Percentiles rank a stretch among this genome's conserved stretches.
Evolutionary conservation across 192 early-diverging fungal genomes (phyloP).

Genomic region (Allomyces javanicus): DNA sequence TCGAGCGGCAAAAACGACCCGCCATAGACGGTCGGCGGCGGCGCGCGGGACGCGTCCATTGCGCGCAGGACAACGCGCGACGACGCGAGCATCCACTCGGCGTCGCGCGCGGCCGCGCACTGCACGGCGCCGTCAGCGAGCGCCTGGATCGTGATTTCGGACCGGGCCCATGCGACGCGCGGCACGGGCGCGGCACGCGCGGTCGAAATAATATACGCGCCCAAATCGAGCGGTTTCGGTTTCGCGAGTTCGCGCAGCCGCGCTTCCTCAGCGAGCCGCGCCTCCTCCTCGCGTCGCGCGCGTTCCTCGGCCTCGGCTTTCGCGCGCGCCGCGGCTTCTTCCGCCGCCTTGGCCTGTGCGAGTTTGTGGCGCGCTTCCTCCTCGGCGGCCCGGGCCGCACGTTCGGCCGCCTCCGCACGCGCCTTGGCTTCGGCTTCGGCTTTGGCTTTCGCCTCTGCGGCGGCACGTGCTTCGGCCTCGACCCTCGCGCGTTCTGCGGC

Average conservation of each 20-base stretch:
- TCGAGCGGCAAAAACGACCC: not conserved
- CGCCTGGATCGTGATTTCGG: not conserved
- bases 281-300: not conserved
- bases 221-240: too few species aligned
- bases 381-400: not conserved
- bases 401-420: not conserved
- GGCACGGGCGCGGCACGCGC: not conserved
- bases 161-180: not conserved
- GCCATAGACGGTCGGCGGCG: not conserved
- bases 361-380: not conserved
- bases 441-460: not conserved
- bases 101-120: not conserved
- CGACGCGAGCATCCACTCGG: not conserved
- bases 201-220: not conserved
- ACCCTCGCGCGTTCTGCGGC: not conserved
- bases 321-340: not conserved
- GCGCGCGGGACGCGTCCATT: not conserved
- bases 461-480: not conserved
- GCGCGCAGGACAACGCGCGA: not conserved
- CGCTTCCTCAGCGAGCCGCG: not conserved
- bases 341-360: not conserved
- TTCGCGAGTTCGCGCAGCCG: too few species aligned
- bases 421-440: too few species aligned
- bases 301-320: not conserved
- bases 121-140: not conserved